These are phyloP conservation scores for Debaryomyces castellii DNA, from an alignment of 805 yeast genomes.

Conservation along the genomic window DNA sequence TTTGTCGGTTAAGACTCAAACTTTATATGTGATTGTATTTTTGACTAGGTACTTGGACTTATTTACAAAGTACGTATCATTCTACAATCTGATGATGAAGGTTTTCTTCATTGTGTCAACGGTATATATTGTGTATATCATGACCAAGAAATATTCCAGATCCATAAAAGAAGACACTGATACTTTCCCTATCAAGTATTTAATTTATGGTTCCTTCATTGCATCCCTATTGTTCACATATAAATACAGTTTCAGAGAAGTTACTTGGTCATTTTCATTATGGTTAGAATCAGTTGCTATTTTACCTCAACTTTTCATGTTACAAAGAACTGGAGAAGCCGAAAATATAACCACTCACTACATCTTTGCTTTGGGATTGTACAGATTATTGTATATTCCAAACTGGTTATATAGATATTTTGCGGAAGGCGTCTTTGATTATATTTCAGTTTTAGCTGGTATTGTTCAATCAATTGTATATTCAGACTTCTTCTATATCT, in stretches of 20 bases:
- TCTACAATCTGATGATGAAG: constrained; percentile 82
- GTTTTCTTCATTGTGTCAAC: constrained; percentile 76
- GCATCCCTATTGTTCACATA: constrained; percentile 61
- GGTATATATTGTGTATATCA: constrained; percentile 67
- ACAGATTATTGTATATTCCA: constrained; percentile 86
- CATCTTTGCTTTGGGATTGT: constrained; percentile 88
- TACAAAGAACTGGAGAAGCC: constrained; percentile 87
- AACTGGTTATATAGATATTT: constrained; percentile 91
- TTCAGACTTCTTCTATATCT: constrained; percentile 94
- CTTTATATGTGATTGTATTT: constrained; percentile 55
- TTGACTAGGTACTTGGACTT: constrained; percentile 40
- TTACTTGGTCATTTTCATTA: constrained; percentile 83
- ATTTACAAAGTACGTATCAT: constrained; percentile 54
- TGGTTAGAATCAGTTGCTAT: constrained; percentile 95
- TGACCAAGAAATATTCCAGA: constrained; percentile 59
- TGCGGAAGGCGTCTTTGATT: constrained; percentile 63
- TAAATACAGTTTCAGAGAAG: constrained; percentile 59
- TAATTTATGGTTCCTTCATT: constrained; percentile 61
- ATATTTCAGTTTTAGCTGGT: constrained; percentile 75
- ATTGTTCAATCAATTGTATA: constrained; percentile 81
- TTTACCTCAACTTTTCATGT: constrained; percentile 86
- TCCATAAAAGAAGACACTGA: constrained; percentile 62
- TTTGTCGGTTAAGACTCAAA: constrained; percentile 85
- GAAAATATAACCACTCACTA: constrained; percentile 87
- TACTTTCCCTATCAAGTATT: constrained; percentile 71